Conservation (phyloP, 2,329 filamentous ascomycete species). For the Fusarium coicis region DNA sequence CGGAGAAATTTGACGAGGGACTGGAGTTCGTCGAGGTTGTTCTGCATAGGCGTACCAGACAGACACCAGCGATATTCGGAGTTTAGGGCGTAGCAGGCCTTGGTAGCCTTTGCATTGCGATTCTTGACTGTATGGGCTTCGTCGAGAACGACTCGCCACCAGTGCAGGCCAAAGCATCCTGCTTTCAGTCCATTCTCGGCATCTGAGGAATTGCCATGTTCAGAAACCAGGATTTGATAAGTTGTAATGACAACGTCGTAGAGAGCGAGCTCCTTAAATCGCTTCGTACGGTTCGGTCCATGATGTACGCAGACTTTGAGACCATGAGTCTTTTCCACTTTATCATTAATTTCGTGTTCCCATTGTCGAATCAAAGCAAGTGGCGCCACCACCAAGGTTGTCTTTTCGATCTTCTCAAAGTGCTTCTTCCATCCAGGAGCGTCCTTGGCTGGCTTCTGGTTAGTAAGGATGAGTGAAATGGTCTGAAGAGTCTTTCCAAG, state of each 20-base stretch:
- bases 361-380: constrained; percentile 96
- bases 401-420: constrained; percentile 75
- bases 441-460: constrained; percentile 73
- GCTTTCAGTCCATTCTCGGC: constrained; percentile 71
- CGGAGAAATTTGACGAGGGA: constrained; percentile 92
- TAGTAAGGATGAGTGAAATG: constrained; percentile 86
- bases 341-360: constrained; percentile 91
- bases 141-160: constrained; percentile 95
- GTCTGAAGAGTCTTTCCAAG: constrained; percentile 96
- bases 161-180: constrained; percentile 90
- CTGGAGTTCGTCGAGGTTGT: constrained; percentile 96
- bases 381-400: constrained; percentile 91
- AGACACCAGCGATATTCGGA: constrained; percentile 95
- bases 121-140: constrained; percentile 99
- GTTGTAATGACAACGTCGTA: constrained; percentile 98
- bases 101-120: constrained; percentile 92
- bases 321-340: constrained; percentile 74
- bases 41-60: constrained; percentile 97
- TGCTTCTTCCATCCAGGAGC: constrained; percentile 73
- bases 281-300: constrained; percentile 85
- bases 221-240: constrained; percentile 93
- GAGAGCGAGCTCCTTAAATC: constrained; percentile 76
- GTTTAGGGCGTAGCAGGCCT: constrained; percentile 86
- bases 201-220: constrained; percentile 77
- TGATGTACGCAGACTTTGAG: constrained; percentile 91